phyloP scores from a whole-genome alignment of 495 filamentous ascomycete genomes.

The Podospora conica region DNA sequence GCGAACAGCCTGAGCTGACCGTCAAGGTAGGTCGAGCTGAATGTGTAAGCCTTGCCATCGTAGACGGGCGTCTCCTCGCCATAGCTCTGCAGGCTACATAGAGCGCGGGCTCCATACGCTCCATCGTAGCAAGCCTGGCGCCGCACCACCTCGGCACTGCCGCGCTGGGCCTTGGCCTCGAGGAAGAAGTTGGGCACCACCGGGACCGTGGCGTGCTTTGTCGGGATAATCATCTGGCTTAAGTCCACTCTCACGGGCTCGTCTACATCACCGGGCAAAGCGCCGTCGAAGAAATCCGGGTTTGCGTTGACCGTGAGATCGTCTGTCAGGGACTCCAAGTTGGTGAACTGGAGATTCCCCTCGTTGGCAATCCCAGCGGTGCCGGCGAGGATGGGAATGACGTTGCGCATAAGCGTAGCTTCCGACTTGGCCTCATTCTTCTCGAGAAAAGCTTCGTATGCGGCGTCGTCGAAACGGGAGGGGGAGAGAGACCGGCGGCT shows the following conservation, averaged over 20 bases:
- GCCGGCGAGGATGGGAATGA: constrained; percentile 13
- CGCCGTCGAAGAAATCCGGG: constrained; percentile 34
- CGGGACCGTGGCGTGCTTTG: constrained; percentile 28
- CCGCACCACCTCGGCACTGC: constrained; percentile 24
- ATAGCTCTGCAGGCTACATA: constrained; percentile 42
- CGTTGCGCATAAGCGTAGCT: constrained; percentile 1
- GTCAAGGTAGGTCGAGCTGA: constrained; percentile 35
- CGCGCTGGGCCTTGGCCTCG: constrained; percentile 34
- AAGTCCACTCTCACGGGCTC: constrained; percentile 7
- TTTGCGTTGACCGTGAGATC: constrained; percentile 14
- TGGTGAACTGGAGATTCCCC: constrained; percentile 8
- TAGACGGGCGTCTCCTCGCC: constrained; percentile 29
- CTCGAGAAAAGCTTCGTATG: too few species aligned
- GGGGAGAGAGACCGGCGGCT: constrained; percentile 12
- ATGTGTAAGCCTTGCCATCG: constrained; percentile 32
- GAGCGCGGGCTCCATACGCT: constrained; percentile 41
- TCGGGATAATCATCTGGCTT: constrained; percentile 30
- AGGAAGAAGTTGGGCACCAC: constrained; percentile 40
- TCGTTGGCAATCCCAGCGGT: constrained; percentile 9
- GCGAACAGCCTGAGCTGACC: constrained; percentile 33
- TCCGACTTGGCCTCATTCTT: neutral
- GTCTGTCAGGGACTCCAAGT: constrained; percentile 10
- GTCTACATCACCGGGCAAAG: constrained; percentile 15
- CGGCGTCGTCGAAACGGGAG: constrained; percentile 1
- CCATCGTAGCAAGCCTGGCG: constrained; percentile 41